Evolutionary conservation across 257 asterid genomes (phyloP), one percentile per base, ranked within the genome.

Genomic region (Eucommia ulmoides): DNA sequence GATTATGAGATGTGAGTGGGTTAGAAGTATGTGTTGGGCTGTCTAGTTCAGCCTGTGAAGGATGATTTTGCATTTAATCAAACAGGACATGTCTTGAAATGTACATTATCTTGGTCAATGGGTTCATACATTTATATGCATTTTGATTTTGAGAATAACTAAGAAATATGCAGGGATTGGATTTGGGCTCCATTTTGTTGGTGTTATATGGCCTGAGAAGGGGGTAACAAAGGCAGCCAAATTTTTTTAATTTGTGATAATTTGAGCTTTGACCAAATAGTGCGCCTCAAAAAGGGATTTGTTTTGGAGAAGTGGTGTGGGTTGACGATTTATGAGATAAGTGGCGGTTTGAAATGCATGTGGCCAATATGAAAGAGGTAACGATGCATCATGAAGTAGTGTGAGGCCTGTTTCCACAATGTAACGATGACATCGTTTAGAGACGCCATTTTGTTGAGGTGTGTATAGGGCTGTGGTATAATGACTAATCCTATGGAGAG

Each of bases 401-500:
- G 45, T 38, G 45, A 38, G 45, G n/a, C 45, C 45, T 5, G 45
- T 38, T 38, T 38, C n/a, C 45, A 38, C 45, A 38, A 38, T 15
- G n/a, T 38, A 18, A 38, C 45, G 45, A 12, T 38, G 45, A 38
- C 45, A 18, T 38, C n/a, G 45, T 38, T 38, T 18, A 5, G 45
- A 38, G n/a, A 38, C n/a, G n/a, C 45, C 45, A 38, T 38, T 38
- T 38, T 38, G 45, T 38, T 38, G 45, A 3, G 45, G 15, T 38
- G 45, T 38, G 45, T 38, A 12, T 38, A 18, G 45, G 15, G 45
- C 45, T 2, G n/a, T 38, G 7, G 45, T 38, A 2, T 3, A 38
- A 38, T 38, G 45, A 38, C 45, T 38, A 8, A 38, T 38, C 17
- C 45, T 18, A 38, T 38, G n/a, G 2, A 38, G n/a, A 15, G 45